Base-by-base conservation (phyloP, 371 early-diverging fungal species). In the Encephalitozoon intestinalis region DNA sequence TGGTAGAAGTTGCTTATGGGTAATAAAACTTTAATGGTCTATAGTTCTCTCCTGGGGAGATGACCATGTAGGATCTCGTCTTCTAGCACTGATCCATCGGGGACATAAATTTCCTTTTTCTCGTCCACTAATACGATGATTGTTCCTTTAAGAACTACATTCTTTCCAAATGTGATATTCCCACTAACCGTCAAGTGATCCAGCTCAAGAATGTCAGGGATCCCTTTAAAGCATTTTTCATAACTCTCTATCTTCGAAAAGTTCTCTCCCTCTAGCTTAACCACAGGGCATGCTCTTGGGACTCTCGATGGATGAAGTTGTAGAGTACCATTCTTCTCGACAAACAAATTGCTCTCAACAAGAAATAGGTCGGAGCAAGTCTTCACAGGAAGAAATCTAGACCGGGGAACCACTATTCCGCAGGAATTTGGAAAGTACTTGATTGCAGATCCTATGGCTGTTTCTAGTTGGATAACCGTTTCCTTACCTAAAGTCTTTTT, bases 381-480 rank as follows among this genome's bases (percentile, higher is more conserved):
- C 85, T 98, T 98, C 78, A 98, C 97, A 39, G 99, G 99, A 81
- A 96, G 87, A 90, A 98, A 98, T 76, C 99, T 91, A 53, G 87
- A 88, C 75, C 99, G 89, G 6, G 97, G 97, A 4, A 98, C 99
- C 78, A 96, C 94, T 75, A 98, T 88, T 70, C 99, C 99, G 74
- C 92, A 93, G 12, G 95, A 92, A 44, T 90, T 90, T 31, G 88
- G 85, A 86, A 98, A 98, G 87, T 94, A 94, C 87, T 94, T 95
- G 85, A 98, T 98, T 49, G 94, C 95, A 9, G 97, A 95, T 84
- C 97, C 97, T 9, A 96, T 95, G 39, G 99, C 99, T 3, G 99
- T 96, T 87, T 98, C 99, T 8, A 98, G 88, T 86, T 98, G 97
- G 69, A 96, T 91, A 7, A 96, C 94, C 84, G 91, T 91, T 80